phyloP scores from a whole-genome alignment of 495 filamentous ascomycete species.

The Chlorociboria aeruginascens region DNA sequence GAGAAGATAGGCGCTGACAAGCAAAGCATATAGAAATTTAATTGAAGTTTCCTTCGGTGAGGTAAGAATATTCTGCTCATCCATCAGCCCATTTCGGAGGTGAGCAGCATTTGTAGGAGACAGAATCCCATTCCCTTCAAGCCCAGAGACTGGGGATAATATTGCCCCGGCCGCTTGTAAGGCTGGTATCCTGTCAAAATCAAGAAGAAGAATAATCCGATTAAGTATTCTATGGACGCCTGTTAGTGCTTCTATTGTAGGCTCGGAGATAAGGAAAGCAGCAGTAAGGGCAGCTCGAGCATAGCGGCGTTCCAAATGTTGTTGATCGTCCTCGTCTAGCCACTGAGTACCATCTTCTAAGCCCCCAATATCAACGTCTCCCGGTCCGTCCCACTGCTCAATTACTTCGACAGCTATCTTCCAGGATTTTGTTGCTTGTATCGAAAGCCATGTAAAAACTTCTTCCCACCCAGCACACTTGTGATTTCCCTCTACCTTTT shows the following conservation, averaged over 20 bases:
- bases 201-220: conserved; percentile 47
- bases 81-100: conserved; percentile 44
- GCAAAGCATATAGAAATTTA: conserved; percentile 51
- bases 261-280: conserved; percentile 55
- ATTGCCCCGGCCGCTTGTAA: conserved; percentile 30
- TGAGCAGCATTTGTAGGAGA: conserved; percentile 29
- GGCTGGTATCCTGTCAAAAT: conserved; percentile 39
- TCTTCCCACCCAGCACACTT: conserved; percentile 56
- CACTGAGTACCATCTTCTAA: conserved; percentile 38
- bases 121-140: conserved; percentile 21
- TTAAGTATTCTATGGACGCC: conserved; percentile 49
- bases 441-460: conserved; percentile 66
- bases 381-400: conserved; percentile 68
- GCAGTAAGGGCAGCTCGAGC: conserved; percentile 61
- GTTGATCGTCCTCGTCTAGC: conserved; percentile 38
- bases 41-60: conserved; percentile 46
- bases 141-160: conserved; percentile 28
- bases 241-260: conserved; percentile 44
- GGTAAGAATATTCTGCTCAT: conserved; percentile 54
- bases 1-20: conserved; percentile 56
- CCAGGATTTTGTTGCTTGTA: conserved; percentile 44
- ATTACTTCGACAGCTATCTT: conserved; percentile 47
- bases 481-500: conserved; percentile 4
- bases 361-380: conserved; percentile 67
- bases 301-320: conserved; percentile 48